Evolutionary conservation across 2,329 filamentous ascomycete genomes (phyloP).

Genomic region (Trichoderma aggressivum): DNA sequence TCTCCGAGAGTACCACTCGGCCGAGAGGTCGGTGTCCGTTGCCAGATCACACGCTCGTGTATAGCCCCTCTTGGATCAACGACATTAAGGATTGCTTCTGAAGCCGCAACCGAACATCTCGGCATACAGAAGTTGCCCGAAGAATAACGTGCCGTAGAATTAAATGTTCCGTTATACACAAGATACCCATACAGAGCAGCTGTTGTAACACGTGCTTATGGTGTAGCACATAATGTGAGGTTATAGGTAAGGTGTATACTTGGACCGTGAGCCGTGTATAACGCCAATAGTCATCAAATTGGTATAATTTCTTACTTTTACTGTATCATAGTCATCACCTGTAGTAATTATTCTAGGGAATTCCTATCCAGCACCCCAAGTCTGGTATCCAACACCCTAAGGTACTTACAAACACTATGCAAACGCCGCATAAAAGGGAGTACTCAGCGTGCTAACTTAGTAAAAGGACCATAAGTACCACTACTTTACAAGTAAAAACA

Average conservation of each 20-base stretch:
- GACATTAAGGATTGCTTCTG: not conserved
- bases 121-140: not conserved
- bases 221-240: not conserved
- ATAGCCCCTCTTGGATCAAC: not conserved
- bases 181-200: not conserved
- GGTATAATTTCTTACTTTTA: not conserved
- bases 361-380: too few relatives aligned
- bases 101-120: not conserved
- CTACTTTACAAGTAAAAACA: too few relatives aligned
- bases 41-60: not conserved
- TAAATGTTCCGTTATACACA: not conserved
- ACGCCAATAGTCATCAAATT: not conserved
- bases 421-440: too few relatives aligned
- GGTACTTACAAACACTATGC: too few relatives aligned
- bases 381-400: too few relatives aligned
- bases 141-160: not conserved
- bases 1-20: not conserved
- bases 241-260: not conserved
- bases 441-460: too few relatives aligned
- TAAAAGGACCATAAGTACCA: too few relatives aligned
- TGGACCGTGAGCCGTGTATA: not conserved
- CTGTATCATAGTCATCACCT: too few relatives aligned
- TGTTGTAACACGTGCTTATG: not conserved
- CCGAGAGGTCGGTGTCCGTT: not conserved
- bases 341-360: too few relatives aligned